Conservation (phyloP, 345 rosid genomes). For the Pistacia integerrima region DNA sequence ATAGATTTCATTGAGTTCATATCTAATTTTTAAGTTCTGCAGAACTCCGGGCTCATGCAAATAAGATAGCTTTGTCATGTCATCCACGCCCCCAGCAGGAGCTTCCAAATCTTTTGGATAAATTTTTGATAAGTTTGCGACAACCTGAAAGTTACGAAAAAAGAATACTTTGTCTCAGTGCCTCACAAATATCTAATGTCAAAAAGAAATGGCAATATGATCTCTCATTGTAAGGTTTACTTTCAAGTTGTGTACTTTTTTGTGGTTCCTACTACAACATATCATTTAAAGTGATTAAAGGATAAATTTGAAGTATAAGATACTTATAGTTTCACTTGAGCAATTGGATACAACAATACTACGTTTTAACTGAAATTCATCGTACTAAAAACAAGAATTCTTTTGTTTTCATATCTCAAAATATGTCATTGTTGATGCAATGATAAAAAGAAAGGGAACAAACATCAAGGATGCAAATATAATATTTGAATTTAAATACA, state of each 20-base stretch:
- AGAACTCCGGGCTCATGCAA: constrained; percentile 96
- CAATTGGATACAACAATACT: background rate
- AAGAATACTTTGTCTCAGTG: background rate
- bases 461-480: background rate
- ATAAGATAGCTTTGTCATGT: constrained; percentile 94
- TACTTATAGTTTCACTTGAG: background rate
- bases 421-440: background rate
- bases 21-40: constrained; percentile 74
- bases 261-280: background rate
- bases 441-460: background rate
- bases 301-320: background rate
- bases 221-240: background rate
- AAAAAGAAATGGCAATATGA: background rate
- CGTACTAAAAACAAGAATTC: background rate
- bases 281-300: background rate
- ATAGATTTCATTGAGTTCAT: constrained; percentile 90
- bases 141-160: constrained; percentile 44
- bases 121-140: constrained; percentile 63
- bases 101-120: constrained; percentile 92
- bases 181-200: background rate
- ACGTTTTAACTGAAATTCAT: background rate
- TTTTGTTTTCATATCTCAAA: background rate
- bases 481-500: background rate
- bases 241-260: background rate
- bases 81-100: constrained; percentile 95